Evolutionary conservation across 2,329 filamentous ascomycete species (phyloP).

Genomic region (Fonsecaea monophora): DNA sequence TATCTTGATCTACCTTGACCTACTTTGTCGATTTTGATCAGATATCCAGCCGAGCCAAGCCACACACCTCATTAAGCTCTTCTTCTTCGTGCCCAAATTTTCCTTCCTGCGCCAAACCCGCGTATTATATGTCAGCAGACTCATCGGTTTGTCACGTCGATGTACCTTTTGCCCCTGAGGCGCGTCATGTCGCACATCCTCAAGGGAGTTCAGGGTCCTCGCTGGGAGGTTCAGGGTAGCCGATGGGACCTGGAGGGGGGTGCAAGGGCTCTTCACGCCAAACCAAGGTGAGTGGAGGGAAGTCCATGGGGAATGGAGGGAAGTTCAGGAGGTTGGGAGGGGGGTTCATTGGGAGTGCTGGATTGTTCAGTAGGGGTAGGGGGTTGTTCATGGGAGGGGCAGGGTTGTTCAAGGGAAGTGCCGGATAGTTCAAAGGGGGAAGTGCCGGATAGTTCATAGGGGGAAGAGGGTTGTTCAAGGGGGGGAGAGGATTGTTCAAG

Average conservation of each 20-base stretch:
- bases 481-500: too few species aligned
- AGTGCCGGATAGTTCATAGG: too few species aligned
- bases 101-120: background rate
- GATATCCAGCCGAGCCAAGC: background rate
- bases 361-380: too few species aligned
- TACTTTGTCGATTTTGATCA: background rate
- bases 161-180: background rate
- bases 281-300: too few species aligned
- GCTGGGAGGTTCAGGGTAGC: background rate
- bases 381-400: background rate
- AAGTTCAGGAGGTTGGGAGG: background rate
- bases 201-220: background rate
- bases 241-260: background rate
- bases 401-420: too few species aligned
- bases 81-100: background rate
- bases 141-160: background rate
- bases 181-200: background rate
- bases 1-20: background rate
- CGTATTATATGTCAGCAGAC: background rate
- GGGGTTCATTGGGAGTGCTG: too few species aligned
- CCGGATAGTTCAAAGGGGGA: too few species aligned
- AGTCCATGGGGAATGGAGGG: too few species aligned
- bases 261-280: too few species aligned
- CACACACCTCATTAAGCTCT: background rate
- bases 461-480: background rate